phyloP scores from a whole-genome alignment of 2,329 filamentous ascomycete genomes.

The Fusarium chuoi region DNA sequence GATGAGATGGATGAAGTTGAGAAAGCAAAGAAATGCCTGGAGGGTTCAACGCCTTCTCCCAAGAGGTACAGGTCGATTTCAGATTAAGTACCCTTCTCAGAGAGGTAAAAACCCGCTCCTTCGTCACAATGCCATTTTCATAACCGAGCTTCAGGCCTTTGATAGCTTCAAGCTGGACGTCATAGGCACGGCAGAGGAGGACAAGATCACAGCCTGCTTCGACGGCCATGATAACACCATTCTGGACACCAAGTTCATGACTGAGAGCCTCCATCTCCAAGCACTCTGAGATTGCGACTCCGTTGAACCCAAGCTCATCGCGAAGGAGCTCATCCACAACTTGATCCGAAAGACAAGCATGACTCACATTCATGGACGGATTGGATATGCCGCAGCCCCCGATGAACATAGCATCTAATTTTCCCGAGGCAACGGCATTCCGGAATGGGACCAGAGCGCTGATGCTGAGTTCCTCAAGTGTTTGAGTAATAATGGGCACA shows the following conservation, averaged over 20 bases:
- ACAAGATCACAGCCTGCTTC: constrained; percentile 95
- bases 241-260: constrained; percentile 95
- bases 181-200: constrained; percentile 86
- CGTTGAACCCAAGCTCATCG: constrained; percentile 88
- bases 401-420: constrained; percentile 92
- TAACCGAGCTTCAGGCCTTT: constrained; percentile 88
- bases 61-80: constrained; percentile 87
- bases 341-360: constrained; percentile 92
- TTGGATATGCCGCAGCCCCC: constrained; percentile 94
- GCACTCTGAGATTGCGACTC: constrained; percentile 94
- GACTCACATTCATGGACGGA: constrained; percentile 91
- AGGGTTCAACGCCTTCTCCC: constrained; percentile 91
- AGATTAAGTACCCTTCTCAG: constrained; percentile 80
- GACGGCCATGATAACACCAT: constrained; percentile 96
- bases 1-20: constrained; percentile 83
- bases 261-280: constrained; percentile 96
- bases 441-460: constrained; percentile 91
- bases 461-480: constrained; percentile 89
- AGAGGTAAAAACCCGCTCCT: constrained; percentile 82
- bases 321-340: constrained; percentile 90
- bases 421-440: constrained; percentile 85
- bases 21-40: constrained; percentile 80
- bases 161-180: constrained; percentile 91
- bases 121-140: constrained; percentile 89
- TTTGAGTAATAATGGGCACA: constrained; percentile 95